Evolutionary conservation across 305 asterid species (phyloP).

Genomic region (Fraxinus floribunda): DNA sequence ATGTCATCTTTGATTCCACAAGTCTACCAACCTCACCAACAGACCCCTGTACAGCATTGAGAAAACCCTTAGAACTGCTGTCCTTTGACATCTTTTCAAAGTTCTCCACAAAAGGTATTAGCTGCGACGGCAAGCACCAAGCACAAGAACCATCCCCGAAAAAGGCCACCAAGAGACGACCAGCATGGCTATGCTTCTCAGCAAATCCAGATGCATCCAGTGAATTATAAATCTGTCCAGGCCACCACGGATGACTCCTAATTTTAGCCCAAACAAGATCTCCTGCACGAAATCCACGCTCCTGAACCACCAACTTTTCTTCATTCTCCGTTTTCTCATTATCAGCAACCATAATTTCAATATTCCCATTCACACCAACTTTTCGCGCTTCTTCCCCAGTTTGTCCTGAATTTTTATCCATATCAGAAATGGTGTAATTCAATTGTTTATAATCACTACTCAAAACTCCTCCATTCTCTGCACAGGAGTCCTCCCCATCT

Average conservation of each 20-base stretch:
- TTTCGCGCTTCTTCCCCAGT: conserved; percentile 8
- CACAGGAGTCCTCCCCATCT: background rate
- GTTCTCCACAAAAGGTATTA: conserved; percentile 46
- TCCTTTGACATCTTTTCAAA: conserved; percentile 37
- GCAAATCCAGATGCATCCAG: conserved; percentile 51
- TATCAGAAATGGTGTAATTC: background rate
- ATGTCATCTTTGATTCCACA: conserved; percentile 38
- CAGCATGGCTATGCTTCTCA: conserved; percentile 35
- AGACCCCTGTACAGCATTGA: conserved; percentile 42
- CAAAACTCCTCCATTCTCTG: background rate
- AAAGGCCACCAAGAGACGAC: conserved; percentile 44
- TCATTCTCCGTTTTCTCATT: conserved; percentile 19
- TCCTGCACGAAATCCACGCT: conserved; percentile 38
- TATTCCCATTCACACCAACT: background rate
- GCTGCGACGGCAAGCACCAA: conserved; percentile 56
- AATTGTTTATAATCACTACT: background rate
- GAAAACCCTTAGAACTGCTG: conserved; percentile 30
- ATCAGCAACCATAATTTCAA: background rate
- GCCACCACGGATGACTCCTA: conserved; percentile 60
- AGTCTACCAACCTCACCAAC: conserved; percentile 40
- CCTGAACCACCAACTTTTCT: conserved; percentile 13
- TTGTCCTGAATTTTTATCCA: background rate
- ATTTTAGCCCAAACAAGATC: conserved; percentile 64
- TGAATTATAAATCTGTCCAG: conserved; percentile 53
- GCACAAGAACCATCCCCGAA: conserved; percentile 60